Percentiles rank a stretch among this genome's conserved stretches.
Evolutionary conservation across 2,329 filamentous ascomycete genomes (phyloP).

Genomic region (Sordariomycetes sp.): DNA sequence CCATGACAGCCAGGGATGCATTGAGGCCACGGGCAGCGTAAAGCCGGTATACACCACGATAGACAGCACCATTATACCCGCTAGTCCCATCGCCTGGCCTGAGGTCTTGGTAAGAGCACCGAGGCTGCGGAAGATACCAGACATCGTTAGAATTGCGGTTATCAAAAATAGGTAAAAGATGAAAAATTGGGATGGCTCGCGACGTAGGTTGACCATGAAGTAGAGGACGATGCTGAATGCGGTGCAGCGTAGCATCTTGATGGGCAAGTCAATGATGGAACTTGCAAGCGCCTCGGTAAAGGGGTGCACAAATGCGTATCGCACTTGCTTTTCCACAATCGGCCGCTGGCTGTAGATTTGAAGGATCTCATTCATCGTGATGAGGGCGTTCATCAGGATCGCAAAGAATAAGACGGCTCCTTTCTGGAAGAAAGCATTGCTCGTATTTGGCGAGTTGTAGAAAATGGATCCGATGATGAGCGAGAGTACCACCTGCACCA

Average conservation of each 20-base stretch:
- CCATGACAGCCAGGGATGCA: constrained; percentile 65
- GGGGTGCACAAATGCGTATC: constrained; percentile 24
- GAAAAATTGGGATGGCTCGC: constrained; percentile 35
- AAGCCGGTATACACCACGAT: constrained; percentile 55
- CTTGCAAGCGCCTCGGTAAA: constrained; percentile 18
- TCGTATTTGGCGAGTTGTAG: constrained; percentile 38
- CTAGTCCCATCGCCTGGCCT: constrained; percentile 43
- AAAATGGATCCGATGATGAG: constrained; percentile 55
- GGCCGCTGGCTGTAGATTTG: constrained; percentile 29
- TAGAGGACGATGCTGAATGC: constrained; percentile 35
- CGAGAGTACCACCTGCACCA: constrained; percentile 39
- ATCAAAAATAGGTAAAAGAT: constrained; percentile 39
- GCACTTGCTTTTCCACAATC: constrained; percentile 23
- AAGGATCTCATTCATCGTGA: constrained; percentile 44
- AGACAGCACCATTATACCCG: constrained; percentile 46
- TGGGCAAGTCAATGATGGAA: constrained; percentile 29
- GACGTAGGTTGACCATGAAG: constrained; percentile 35
- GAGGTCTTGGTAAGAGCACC: constrained; percentile 60
- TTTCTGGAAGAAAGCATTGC: constrained; percentile 41
- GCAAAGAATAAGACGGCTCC: constrained; percentile 52
- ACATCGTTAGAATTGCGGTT: constrained; percentile 42
- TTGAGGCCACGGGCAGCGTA: constrained; percentile 39
- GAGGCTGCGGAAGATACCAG: constrained; percentile 66
- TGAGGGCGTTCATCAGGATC: constrained; percentile 48
- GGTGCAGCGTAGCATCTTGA: constrained; percentile 25